Base-by-base conservation (phyloP, 2,329 filamentous ascomycete genomes). In the Hypoxylon sp. region DNA sequence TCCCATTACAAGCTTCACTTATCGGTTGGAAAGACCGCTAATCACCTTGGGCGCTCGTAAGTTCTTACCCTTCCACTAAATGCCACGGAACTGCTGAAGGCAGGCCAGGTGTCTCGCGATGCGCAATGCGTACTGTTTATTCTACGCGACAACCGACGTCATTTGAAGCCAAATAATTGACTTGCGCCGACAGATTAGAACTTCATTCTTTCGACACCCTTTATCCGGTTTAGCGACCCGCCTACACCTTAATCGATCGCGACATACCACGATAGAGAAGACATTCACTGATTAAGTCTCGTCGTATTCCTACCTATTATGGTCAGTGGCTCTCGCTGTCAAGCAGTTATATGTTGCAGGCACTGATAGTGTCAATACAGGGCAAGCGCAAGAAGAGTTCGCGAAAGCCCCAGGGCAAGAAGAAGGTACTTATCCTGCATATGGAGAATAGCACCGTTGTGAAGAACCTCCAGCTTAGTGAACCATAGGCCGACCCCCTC, bases 311-410 rank as follows among this genome's bases (percentile, higher is more conserved):
- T 36, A 30, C 52, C 33, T 62, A 61, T 51, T 8, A 75, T 75
- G 73, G 73, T 75, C 65, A 48, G 63, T 45, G 28, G 7, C 36
- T 12, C 18, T 24, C 5, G 45, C n/a, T 9, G n/a, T 38, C 51
- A 16, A 18, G 14, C 9, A 32, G 8, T 18, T 1, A 16, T 14
- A 24, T 45, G 1, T 5, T 14, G 8, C 20, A 32, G 44, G 11
- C 18, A 12, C 38, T 57, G 16, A 40, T 54, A 32, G 16, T 12
- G 14, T 50, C 50, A 61, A 26, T 56, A 52, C 40, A 76, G 95
- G 95, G 95, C 68, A 97, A 97, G 85, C 92, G 95, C 79, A 97
- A 97, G 86, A 96, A 96, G 86, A 91, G 91, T 24, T 91, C 93
- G 56, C 87, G 89, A 76, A 93, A 93, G 83, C 92, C 92, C 14